Evolutionary conservation across 257 asterid species (phyloP).

Genomic region (Solanum lignicaule): DNA sequence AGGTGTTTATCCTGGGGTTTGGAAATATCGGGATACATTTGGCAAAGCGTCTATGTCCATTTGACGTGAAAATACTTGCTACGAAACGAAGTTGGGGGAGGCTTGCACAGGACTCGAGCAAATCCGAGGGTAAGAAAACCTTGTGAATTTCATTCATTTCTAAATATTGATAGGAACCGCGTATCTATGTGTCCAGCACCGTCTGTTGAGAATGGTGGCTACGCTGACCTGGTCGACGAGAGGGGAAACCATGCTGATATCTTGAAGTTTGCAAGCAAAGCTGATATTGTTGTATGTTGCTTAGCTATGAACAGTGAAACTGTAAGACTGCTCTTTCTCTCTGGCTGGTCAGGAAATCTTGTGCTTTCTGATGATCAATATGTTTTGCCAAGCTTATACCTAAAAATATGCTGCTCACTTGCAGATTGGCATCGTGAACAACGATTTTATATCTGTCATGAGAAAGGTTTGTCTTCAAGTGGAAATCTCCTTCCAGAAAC

Average conservation of each 20-base stretch:
- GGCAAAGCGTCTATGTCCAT: slow-evolving; percentile 86
- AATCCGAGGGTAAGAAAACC: background rate
- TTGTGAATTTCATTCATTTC: background rate
- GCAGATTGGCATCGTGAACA: slow-evolving; percentile 75
- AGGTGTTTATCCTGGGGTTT: slow-evolving; percentile 81
- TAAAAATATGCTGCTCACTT: slow-evolving; percentile 4
- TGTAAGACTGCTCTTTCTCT: slow-evolving; percentile 22
- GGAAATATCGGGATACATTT: slow-evolving; percentile 81
- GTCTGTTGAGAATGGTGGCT: background rate
- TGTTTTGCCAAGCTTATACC: background rate
- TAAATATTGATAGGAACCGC: background rate
- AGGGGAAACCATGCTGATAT: slow-evolving; percentile 72
- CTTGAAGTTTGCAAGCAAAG: slow-evolving; percentile 55
- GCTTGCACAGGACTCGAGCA: slow-evolving; percentile 12
- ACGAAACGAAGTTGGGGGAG: slow-evolving; percentile 81
- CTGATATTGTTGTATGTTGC: slow-evolving; percentile 89
- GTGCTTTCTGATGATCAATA: background rate
- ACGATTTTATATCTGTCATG: slow-evolving; percentile 72
- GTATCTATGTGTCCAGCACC: background rate
- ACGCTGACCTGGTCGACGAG: slow-evolving; percentile 53
- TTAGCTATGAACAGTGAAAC: slow-evolving; percentile 68
- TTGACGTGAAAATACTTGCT: slow-evolving; percentile 85
- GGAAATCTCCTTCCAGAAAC: background rate
- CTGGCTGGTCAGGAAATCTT: background rate
- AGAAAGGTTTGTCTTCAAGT: slow-evolving; percentile 49